Percentiles rank a stretch among this genome's conserved stretches.
These are phyloP conservation scores for Puccinia horiana DNA, from an alignment of 1,284 basidiomycete genomes.

Conservation along the genomic window DNA sequence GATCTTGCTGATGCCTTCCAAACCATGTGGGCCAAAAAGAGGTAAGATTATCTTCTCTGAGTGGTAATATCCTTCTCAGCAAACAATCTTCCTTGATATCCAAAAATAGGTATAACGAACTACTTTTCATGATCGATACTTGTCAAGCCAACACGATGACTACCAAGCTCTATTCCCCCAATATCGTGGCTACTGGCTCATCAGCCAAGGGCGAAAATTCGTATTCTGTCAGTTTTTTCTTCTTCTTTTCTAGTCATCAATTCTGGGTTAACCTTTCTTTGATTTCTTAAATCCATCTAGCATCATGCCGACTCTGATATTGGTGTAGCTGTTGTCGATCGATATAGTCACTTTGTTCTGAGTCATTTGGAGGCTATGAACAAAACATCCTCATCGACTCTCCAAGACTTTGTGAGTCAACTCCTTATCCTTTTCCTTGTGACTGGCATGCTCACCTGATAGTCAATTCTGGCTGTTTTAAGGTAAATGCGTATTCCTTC, in stretches of 20 bases:
- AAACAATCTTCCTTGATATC: not conserved
- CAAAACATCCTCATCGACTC: constrained; percentile 77
- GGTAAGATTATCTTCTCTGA: constrained; percentile 63
- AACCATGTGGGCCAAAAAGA: constrained; percentile 95
- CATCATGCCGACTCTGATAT: constrained; percentile 90
- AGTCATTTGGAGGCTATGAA: constrained; percentile 88
- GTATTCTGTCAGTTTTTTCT: constrained; percentile 72
- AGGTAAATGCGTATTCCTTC: constrained; percentile 80
- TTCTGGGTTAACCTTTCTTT: not conserved
- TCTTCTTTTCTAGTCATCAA: not conserved
- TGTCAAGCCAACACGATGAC: constrained; percentile 98
- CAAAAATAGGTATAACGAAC: constrained; percentile 82
- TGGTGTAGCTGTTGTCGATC: constrained; percentile 92
- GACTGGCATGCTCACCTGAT: not conserved
- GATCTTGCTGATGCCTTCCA: constrained; percentile 95
- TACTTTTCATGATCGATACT: constrained; percentile 97
- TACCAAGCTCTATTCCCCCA: constrained; percentile 89
- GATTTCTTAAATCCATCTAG: constrained; percentile 60
- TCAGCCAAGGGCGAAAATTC: constrained; percentile 86
- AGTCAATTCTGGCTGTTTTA: constrained; percentile 11
- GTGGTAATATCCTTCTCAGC: not conserved
- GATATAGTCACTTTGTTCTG: constrained; percentile 87
- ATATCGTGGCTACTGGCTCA: constrained; percentile 90
- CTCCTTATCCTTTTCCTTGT: not conserved
- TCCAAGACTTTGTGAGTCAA: constrained; percentile 76